Base-by-base conservation (phyloP, 129 eudicot genomes). In the Deinandra increscens region DNA sequence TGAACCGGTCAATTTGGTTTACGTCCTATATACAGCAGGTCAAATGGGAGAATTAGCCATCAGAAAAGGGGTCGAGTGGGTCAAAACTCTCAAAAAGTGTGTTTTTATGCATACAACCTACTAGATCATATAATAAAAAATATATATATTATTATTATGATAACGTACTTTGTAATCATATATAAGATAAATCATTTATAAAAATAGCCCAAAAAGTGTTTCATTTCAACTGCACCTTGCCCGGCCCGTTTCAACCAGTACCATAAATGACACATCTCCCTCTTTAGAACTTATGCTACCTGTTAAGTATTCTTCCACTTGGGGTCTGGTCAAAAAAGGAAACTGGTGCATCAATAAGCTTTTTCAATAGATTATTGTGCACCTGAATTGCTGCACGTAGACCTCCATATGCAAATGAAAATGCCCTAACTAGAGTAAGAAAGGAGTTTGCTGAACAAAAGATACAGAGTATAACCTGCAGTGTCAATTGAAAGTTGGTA, bases 351-450 rank as follows among this genome's bases (percentile, higher is more conserved):
- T 83, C 72, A 37, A 86, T 84, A 62, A 92, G 90, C 75, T 81
- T 86, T 75, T 67, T 70, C 46, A 92, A 70, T 55, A 92, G 80
- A 67, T 70, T 78, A 67, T 92, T 80, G 64, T 92, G 98, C 75
- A 89, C 95, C 59, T 68, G 84, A 46, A 83, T 79, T 70, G 98
- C 96, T 72, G 98, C 98, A 56, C 85, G 87, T 54, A 92, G 65
- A 50, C 98, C 98, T 22, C 98, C 98, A 79, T 76, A 89, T 75
- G 98, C 95, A 81, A 92, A 92, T 64, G 98, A 81, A 80, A 92
- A 92, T 49, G 98, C 87, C 81, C 98, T 87, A 69, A 86, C 72
- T 73, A 92, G 81, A 22, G 97, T 90, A 68, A 90, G 78, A 33
- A 79, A 42, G 50, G 95, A 90, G 78, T 90, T 90, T 49, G 72